Evolutionary conservation across 768 basidiomycete species (phyloP), one percentile per base, ranked within the genome.

Genomic region (Melanogaster broomeanus): DNA sequence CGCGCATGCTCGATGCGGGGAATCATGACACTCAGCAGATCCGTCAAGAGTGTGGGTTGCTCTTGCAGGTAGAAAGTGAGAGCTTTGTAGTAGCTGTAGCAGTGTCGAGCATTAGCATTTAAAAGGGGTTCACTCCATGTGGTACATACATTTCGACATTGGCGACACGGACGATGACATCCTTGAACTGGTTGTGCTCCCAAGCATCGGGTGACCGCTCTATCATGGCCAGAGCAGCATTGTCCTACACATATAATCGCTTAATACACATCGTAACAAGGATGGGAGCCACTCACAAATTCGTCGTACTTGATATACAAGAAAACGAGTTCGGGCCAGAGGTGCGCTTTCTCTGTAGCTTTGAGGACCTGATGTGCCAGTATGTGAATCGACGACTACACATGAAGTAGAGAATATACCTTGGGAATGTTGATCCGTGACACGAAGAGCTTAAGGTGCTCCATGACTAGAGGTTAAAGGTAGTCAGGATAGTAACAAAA

Each of bases 131-230:
- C 6, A 33, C 12, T 38, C 35, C 24, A 33, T 5, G 25, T 45
- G 45, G 2, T 22, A 60, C 84, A 53, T 69, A 90, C 90, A 99
- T 98, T 74, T 99, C 97, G 55, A 98, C 83, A 64, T 99, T 99
- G 42, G 97, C 96, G 19, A 90, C 95, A 53, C 95, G 90, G 64
- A 98, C 91, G 49, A 97, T 82, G 51, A 97, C 87, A 61, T 98
- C 97, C 80, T 98, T 98, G 86, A 99, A 99, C 70, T 98, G 96
- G 63, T 93, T 95, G 75, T 99, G 97, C 51, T 99, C 97, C 95
- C 95, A 99, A 43, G 94, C 93, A 70, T 97, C 93, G n/a, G 92
- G 83, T 2, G 97, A 91, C 18, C 95, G 88, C 69, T 99, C 97
- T 68, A 98, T 98, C 95, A 98, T 99, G 4, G 94, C 93, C 59